phyloP scores from a whole-genome alignment of 257 asterid genomes.

The Solanum arcanum region DNA sequence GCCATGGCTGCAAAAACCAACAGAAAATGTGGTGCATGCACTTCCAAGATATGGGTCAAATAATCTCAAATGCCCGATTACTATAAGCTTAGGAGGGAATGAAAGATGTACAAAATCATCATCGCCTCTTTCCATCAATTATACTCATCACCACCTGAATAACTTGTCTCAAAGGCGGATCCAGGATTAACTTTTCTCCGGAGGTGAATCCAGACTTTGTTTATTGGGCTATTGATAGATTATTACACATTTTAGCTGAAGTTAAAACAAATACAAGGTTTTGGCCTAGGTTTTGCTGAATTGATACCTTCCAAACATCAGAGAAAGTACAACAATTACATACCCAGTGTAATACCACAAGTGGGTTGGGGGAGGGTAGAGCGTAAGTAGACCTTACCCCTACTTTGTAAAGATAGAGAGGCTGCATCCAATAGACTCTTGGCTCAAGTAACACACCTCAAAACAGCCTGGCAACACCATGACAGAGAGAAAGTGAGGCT shows the following conservation, averaged over 20 bases:
- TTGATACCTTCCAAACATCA: background rate
- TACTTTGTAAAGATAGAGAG: background rate
- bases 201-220: background rate
- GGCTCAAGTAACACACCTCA: background rate
- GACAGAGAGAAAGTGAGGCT: background rate
- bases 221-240: background rate
- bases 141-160: background rate
- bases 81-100: background rate
- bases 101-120: background rate
- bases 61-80: background rate
- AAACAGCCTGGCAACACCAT: background rate
- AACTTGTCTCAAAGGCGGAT: background rate
- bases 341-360: background rate
- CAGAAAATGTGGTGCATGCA: background rate
- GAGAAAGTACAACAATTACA: background rate
- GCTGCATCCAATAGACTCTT: background rate
- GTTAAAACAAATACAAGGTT: background rate
- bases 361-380: background rate
- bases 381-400: background rate
- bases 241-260: background rate
- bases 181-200: background rate
- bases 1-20: constrained; percentile 17
- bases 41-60: constrained; percentile 6
- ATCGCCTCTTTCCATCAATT: background rate
- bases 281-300: background rate